phyloP scores from a whole-genome alignment of 2,329 filamentous ascomycete genomes.

The Pseudogymnoascus sp. region DNA sequence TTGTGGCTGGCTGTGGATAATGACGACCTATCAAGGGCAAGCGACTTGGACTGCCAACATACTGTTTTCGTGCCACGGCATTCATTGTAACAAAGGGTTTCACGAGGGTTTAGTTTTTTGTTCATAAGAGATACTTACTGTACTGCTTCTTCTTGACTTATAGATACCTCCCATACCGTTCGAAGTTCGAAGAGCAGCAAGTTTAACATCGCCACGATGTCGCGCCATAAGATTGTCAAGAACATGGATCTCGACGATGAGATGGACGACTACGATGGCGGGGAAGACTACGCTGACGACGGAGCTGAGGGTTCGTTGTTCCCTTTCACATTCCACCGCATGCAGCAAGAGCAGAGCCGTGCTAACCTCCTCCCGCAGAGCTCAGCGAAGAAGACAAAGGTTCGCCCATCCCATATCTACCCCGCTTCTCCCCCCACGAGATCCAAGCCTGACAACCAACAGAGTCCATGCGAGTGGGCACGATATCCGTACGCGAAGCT shows the following conservation, averaged over 20 bases:
- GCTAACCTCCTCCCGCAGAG: slow-evolving; percentile 15
- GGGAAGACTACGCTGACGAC: slow-evolving; percentile 34
- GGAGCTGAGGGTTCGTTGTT: slow-evolving; percentile 28
- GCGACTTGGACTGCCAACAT: background rate
- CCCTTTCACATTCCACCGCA: background rate
- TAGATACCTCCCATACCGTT: background rate
- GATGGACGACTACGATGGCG: slow-evolving; percentile 42
- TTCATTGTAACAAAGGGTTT: background rate
- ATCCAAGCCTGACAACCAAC: slow-evolving; percentile 15
- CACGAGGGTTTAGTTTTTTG: slow-evolving; percentile 1
- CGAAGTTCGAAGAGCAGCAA: background rate
- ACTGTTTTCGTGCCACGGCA: background rate
- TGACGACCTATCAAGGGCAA: slow-evolving; percentile 8
- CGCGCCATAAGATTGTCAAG: slow-evolving; percentile 31
- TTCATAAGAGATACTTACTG: background rate
- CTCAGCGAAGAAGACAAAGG: slow-evolving; percentile 29
- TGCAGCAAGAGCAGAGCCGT: slow-evolving; percentile 13
- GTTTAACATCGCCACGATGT: slow-evolving; percentile 26
- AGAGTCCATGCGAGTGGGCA: slow-evolving; percentile 56
- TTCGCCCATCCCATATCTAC: slow-evolving; percentile 9
- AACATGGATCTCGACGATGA: slow-evolving; percentile 38
- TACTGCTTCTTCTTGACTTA: background rate
- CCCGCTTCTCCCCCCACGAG: background rate
- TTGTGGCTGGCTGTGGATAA: slow-evolving; percentile 4
- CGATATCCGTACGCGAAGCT: slow-evolving; percentile 54